Evolutionary conservation across 2,329 filamentous ascomycete species (phyloP), one percentile per base, ranked within the genome.

Genomic region (Clonostachys byssicola): DNA sequence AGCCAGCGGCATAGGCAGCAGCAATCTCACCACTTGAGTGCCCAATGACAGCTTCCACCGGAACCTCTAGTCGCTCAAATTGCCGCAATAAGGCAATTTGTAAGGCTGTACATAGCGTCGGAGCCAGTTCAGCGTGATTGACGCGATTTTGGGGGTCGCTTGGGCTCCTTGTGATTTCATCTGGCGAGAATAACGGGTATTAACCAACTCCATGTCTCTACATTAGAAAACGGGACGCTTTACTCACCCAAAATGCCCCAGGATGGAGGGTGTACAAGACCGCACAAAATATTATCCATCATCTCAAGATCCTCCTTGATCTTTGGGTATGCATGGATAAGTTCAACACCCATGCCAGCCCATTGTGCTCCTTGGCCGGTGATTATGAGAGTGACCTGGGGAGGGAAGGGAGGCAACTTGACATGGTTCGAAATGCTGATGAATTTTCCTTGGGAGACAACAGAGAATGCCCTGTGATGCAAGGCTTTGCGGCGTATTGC

Each of bases 11-110:
- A 46, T 67, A 71, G 1, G 72, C 70, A 9, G 72, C 72, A 1
- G 71, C 72, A 34, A 74, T 67, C 46, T 75, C 72, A 3, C 72
- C 72, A 1, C 71, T 73, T 1, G 71, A 74, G 51, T 75, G 72
- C 1, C 72, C 71, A 6, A 73, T 57, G 4, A 72, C 67, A 6
- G 61, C 62, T 0, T 53, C 43, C 0, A 73, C 70, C 12, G 48
- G 51, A 16, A 77, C 60, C 2, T 63, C 65, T 48, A 10, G 66
- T n/a, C 36, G 49, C 1, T 40, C 38, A 4, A 75, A 60, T 1
- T 68, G 52, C 13, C 73, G 62, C 0, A 73, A 59, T 1, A 78
- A 52, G 0, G 56, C 71, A 2, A 76, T 49, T 47, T 75, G 73
- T 0, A 77, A n/a, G 0, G 69, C 68, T 1, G 70, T 73, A 34